Percentiles rank a stretch among this genome's conserved stretches.
Conservation (phyloP, 805 yeast genomes). For the Cyberlindnera samutprakarnensis region DNA sequence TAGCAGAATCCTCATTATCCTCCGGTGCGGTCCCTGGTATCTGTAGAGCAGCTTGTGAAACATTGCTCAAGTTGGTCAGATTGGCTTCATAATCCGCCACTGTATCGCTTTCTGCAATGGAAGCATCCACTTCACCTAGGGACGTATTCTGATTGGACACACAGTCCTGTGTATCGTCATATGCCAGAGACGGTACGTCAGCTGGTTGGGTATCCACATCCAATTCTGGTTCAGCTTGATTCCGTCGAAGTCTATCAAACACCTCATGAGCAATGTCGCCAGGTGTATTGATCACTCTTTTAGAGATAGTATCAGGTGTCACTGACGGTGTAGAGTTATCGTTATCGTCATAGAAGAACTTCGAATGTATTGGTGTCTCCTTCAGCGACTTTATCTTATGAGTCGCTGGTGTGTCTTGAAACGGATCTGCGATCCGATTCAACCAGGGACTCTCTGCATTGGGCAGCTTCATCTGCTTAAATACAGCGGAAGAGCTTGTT, state of each 20-base stretch:
- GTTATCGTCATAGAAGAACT: not conserved
- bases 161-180: conserved; percentile 8
- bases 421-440: conserved; percentile 29
- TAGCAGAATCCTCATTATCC: not conserved
- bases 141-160: conserved; percentile 1
- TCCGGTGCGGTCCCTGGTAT: conserved; percentile 22
- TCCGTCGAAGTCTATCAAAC: conserved; percentile 16
- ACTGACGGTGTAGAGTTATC: no score
- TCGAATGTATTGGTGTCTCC: conserved; percentile 12
- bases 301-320: conserved; percentile 12
- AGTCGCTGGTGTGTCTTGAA: conserved; percentile 22
- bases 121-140: not conserved
- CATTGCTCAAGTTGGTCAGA: no score
- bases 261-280: conserved; percentile 10
- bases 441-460: conserved; percentile 21
- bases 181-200: conserved; percentile 13
- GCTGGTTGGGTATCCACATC: conserved; percentile 16
- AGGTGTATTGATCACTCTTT: not conserved
- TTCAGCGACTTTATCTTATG: conserved; percentile 5
- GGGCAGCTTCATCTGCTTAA: conserved; percentile 5
- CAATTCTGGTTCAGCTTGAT: conserved; percentile 14
- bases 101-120: conserved; percentile 1
- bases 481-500: not conserved
- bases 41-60: conserved; percentile 15
- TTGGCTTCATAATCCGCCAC: conserved; percentile 1